phyloP scores from a whole-genome alignment of 257 asterid species.

The Solanum sitiens region DNA sequence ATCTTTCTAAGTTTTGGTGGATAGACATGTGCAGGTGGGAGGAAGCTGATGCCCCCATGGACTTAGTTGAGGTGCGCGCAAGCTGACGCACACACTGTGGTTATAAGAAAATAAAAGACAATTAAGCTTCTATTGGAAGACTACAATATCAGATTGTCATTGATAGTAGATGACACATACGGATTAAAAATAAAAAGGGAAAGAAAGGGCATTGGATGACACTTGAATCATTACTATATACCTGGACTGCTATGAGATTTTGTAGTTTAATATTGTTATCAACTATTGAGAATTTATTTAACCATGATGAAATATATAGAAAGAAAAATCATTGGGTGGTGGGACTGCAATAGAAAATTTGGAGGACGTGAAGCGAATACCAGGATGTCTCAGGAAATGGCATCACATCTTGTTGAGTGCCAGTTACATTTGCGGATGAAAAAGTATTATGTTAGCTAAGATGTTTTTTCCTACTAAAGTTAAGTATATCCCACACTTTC shows the following conservation, averaged over 20 bases:
- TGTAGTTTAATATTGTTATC: not conserved
- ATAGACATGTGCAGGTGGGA: not conserved
- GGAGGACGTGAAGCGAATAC: not conserved
- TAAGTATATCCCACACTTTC: not conserved
- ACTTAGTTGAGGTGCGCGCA: not conserved
- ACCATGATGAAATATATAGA: not conserved
- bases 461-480: not conserved
- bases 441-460: not conserved
- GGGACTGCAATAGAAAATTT: not conserved
- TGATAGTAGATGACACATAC: not conserved
- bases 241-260: not conserved
- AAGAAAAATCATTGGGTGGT: not conserved
- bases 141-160: not conserved
- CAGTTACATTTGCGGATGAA: not conserved
- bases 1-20: not conserved
- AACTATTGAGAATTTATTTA: not conserved
- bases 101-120: not conserved
- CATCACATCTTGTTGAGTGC: not conserved
- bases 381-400: not conserved
- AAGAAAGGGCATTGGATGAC: not conserved
- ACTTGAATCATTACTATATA: not conserved
- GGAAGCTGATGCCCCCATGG: not conserved
- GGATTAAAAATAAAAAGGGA: not conserved
- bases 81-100: not conserved
- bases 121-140: not conserved